Evolutionary conservation across 495 filamentous ascomycete genomes (phyloP).

Genomic region (Clavariopsis aquatica): DNA sequence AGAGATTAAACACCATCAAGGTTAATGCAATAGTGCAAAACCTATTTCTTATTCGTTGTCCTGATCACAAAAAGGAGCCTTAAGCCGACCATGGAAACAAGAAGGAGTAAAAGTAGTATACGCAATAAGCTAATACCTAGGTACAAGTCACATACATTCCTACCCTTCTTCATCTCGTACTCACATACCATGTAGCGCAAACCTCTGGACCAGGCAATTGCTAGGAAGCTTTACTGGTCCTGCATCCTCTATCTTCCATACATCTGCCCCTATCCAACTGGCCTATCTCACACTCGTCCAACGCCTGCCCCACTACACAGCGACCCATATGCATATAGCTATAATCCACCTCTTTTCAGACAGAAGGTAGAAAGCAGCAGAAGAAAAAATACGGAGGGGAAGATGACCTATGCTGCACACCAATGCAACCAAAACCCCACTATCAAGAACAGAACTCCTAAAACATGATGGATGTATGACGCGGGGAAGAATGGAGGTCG

Average conservation of each 20-base stretch:
- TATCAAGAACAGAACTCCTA: background rate
- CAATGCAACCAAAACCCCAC: background rate
- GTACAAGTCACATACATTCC: background rate
- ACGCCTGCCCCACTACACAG: background rate
- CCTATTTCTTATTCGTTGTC: too few species aligned
- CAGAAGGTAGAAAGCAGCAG: background rate
- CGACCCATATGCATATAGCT: background rate
- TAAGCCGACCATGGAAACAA: too few species aligned
- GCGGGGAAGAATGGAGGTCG: background rate
- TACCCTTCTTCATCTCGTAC: background rate
- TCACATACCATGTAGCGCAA: background rate
- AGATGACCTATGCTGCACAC: background rate
- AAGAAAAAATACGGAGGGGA: background rate
- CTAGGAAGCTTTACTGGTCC: background rate
- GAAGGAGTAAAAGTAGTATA: background rate
- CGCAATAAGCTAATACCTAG: background rate
- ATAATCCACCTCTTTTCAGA: background rate
- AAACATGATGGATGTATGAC: background rate
- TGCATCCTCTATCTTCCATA: background rate
- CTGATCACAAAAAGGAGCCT: too few species aligned
- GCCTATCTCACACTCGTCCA: background rate
- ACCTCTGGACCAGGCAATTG: background rate
- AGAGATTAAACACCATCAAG: too few species aligned
- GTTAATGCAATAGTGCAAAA: too few species aligned
- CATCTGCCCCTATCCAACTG: background rate